Evolutionary conservation across 148 eudicot species (phyloP), one percentile per base, ranked within the genome.

Genomic region (Spergularia marina): DNA sequence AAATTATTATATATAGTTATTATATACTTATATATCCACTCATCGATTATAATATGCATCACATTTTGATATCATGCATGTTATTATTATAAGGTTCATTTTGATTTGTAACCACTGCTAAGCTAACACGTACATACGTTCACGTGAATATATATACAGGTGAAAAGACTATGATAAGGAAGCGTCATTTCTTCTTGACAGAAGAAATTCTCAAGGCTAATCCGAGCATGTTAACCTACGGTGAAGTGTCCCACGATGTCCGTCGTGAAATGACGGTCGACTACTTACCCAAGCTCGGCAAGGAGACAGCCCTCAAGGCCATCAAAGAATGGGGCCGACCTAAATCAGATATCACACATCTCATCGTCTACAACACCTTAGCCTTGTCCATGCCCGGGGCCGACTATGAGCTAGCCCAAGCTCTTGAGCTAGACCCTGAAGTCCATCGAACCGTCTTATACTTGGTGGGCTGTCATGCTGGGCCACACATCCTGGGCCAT

Each of bases 341-440:
- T 5, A 81, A 76, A 18, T 76, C 80, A 0, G n/a, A 34, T 4
- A 81, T 81, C 18, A 81, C 80, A 25, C 83, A 81, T 23, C 74
- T 81, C 17, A 76, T 81, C 11, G 76, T 76, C 16, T 76, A 77
- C 77, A 81, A 67, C 73, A 81, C 83, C 18, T 67, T 77, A 16
- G 83, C 79, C 6, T 54, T 81, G 25, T 77, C 78, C n/a, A 76
- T 81, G 83, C 83, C 83, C 16, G 83, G 83, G 6, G 73, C 83
- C 8, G 83, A 81, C 55, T 81, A 81, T 34, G 79, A 81, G 44
- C 21, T 81, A 30, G 79, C 83, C 23, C 77, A 72, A 72, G 68
- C 65, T 18, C 83, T 76, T 5, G 80, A 77, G n/a, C 83, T 81
- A 12, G 79, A 72, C 6, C 72, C 83, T 14, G 59, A 74, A 1